Percentiles rank a stretch among this genome's conserved stretches.
Conservation (phyloP, 768 basidiomycete species). For the Auricularia sp. region DNA sequence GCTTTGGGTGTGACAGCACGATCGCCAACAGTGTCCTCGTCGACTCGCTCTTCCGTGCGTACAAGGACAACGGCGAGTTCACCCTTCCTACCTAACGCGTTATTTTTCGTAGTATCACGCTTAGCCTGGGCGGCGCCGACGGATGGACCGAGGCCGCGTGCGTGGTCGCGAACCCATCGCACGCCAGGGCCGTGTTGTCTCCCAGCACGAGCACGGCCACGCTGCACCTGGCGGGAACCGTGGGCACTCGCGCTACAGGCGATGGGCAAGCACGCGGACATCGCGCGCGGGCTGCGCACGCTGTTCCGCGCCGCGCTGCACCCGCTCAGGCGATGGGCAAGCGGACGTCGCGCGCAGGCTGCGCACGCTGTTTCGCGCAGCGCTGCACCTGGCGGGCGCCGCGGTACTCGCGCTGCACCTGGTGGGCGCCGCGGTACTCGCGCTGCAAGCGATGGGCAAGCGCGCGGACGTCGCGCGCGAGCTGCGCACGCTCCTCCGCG, state of each 20-base stretch:
- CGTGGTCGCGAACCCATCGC: conserved; percentile 22
- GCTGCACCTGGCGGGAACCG: conserved; percentile 11
- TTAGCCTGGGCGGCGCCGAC: conserved; percentile 23
- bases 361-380: too few relatives aligned
- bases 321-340: too few relatives aligned
- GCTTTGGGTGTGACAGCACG: conserved; percentile 22
- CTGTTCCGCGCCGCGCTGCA: too few relatives aligned
- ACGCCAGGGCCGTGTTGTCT: conserved; percentile 20
- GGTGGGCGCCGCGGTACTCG: too few relatives aligned
- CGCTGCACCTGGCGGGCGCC: too few relatives aligned
- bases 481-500: too few relatives aligned
- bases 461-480: too few relatives aligned
- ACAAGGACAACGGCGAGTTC: conserved; percentile 19
- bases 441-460: too few relatives aligned
- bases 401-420: too few relatives aligned
- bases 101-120: conserved; percentile 15
- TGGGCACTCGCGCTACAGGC: conserved; percentile 12
- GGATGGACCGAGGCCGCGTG: conserved; percentile 24
- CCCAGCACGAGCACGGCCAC: conserved; percentile 13
- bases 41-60: conserved; percentile 6
- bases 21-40: conserved; percentile 14
- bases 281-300: conserved; percentile 1
- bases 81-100: background rate
- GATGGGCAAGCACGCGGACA: conserved; percentile 5
- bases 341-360: too few relatives aligned